These are phyloP conservation scores for Xylaria sp. DNA, from an alignment of 2,329 filamentous ascomycete species.

Conservation along the genomic window DNA sequence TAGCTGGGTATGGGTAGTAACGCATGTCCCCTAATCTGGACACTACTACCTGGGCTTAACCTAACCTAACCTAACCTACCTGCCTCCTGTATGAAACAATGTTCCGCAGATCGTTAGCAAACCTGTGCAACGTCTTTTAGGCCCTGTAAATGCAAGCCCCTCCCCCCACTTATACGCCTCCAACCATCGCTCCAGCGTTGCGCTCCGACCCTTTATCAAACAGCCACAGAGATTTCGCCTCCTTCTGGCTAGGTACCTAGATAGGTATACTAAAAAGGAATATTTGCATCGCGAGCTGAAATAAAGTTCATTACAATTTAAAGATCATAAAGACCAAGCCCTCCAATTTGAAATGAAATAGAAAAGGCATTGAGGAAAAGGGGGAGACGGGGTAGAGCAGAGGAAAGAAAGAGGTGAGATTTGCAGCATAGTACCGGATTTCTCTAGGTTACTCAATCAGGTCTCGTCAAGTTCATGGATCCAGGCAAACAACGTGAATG, in stretches of 20 bases:
- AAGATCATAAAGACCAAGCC: background rate
- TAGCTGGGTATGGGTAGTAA: background rate
- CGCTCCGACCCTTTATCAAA: background rate
- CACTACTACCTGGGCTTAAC: background rate
- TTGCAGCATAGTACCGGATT: background rate
- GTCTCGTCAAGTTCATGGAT: background rate
- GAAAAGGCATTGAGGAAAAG: background rate
- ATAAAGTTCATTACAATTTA: background rate
- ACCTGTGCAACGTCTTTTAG: background rate
- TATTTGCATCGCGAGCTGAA: background rate
- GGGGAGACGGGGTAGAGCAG: no score
- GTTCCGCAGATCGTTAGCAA: conserved; percentile 21
- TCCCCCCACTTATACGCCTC: conserved; percentile 29
- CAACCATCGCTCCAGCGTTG: background rate
- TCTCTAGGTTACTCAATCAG: background rate
- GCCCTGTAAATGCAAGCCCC: conserved; percentile 28
- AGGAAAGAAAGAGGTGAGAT: background rate
- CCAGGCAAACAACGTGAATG: background rate
- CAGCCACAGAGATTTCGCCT: background rate
- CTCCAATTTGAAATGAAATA: background rate
- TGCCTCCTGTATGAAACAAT: conserved; percentile 6
- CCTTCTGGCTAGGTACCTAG: background rate
- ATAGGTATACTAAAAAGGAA: background rate
- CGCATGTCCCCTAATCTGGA: background rate
- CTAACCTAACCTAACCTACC: background rate